These are phyloP conservation scores for Podaxis sp. DNA, from an alignment of 768 basidiomycete species.

Conservation along the genomic window DNA sequence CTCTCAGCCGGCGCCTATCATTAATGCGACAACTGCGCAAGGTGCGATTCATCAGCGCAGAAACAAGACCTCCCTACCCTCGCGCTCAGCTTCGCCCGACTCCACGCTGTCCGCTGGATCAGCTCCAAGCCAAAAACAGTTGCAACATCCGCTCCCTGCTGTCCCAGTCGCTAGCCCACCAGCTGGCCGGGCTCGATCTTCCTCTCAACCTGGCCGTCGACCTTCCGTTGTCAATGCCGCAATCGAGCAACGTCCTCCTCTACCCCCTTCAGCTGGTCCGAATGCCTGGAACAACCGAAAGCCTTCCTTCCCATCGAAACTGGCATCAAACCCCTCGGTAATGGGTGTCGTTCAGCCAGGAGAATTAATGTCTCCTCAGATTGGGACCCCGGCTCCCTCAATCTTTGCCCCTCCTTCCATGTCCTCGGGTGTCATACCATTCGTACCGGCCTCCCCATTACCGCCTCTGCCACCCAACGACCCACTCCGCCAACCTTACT, in stretches of 20 bases:
- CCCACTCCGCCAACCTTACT: slow-evolving; percentile 80
- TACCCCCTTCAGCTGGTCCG: slow-evolving; percentile 38
- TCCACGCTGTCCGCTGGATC: slow-evolving; percentile 46
- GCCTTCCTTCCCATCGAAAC: slow-evolving; percentile 59
- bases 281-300: slow-evolving; percentile 45
- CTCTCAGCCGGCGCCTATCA: slow-evolving; percentile 33
- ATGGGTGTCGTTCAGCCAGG: background rate
- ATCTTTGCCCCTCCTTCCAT: slow-evolving; percentile 13
- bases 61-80: slow-evolving; percentile 58
- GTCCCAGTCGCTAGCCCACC: slow-evolving; percentile 34
- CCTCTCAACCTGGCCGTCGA: slow-evolving; percentile 75
- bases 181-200: slow-evolving; percentile 58
- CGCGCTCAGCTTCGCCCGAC: slow-evolving; percentile 53
- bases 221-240: slow-evolving; percentile 52
- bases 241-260: slow-evolving; percentile 49
- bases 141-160: slow-evolving; percentile 37
- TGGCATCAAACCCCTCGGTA: slow-evolving; percentile 40
- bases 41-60: slow-evolving; percentile 73
- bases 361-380: slow-evolving; percentile 35
- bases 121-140: slow-evolving; percentile 26
- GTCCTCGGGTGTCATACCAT: slow-evolving; percentile 39
- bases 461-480: slow-evolving; percentile 73
- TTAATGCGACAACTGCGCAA: slow-evolving; percentile 58
- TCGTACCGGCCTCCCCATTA: slow-evolving; percentile 78
- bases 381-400: slow-evolving; percentile 22